Percentiles rank a stretch among this genome's conserved stretches.
These are phyloP conservation scores for Aspergillus nidulans DNA, from an alignment of 495 filamentous ascomycete species.

Conservation along the genomic window DNA sequence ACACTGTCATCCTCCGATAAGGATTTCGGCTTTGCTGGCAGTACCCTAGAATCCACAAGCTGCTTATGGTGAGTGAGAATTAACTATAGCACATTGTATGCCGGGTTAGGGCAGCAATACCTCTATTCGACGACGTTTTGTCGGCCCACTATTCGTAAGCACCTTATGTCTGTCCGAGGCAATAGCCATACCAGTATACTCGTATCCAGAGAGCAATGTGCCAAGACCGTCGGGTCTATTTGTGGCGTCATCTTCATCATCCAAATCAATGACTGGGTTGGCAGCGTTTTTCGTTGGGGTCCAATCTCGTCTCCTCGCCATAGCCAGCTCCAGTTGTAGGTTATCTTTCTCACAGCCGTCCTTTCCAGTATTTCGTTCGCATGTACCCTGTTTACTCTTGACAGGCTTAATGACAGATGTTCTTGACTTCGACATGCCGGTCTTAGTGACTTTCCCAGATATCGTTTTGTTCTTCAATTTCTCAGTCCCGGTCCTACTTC, in stretches of 20 bases:
- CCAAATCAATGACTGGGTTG: constrained; percentile 7
- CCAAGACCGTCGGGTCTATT: constrained; percentile 19
- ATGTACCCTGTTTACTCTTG: neutral
- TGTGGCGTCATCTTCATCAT: constrained; percentile 3
- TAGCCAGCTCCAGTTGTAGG: constrained; percentile 32
- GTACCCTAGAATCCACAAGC: constrained; percentile 29
- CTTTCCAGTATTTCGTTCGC: neutral
- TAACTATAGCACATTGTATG: neutral
- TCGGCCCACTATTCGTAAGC: constrained; percentile 23
- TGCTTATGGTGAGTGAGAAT: constrained; percentile 7
- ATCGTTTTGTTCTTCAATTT: constrained; percentile 32
- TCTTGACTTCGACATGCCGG: constrained; percentile 15
- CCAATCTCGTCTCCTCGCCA: constrained; percentile 40
- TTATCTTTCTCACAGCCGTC: constrained; percentile 17
- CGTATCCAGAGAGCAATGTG: constrained; percentile 30
- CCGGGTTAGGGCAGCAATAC: constrained; percentile 16
- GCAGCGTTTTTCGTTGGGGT: constrained; percentile 34
- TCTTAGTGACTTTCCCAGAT: constrained; percentile 33
- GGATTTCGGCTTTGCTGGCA: constrained; percentile 13
- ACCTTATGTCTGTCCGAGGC: constrained; percentile 8
- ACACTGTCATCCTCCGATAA: constrained; percentile 7
- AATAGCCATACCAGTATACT: constrained; percentile 23
- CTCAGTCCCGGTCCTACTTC: constrained; percentile 16
- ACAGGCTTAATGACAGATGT: constrained; percentile 13
- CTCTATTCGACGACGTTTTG: constrained; percentile 42